Evolutionary conservation across 176 grass and related monocot species (phyloP), one percentile per base, ranked within the genome.

Genomic region (Juncus effusus): DNA sequence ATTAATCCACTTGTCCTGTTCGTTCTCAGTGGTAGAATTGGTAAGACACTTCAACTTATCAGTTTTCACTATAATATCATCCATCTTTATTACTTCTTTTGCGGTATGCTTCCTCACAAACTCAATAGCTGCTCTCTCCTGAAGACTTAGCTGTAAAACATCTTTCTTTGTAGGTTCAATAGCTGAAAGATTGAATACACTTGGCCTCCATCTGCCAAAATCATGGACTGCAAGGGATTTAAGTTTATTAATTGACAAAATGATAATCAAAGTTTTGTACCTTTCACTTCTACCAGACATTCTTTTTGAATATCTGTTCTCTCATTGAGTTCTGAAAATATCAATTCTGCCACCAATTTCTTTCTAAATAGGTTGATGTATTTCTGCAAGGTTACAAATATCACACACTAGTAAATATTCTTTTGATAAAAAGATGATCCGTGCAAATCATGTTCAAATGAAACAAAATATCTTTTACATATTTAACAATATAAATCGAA

Each of bases 311-410:
- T 51, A 42, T 66, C 7, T 19, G 42, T 51, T 11, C 42, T 66
- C 42, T 66, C n/a, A 10, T 66, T 66, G 14, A 66, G 64, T 6
- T 53, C 65, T 38, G 65, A 55, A 54, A 69, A 69, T 10, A 69
- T 69, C 0, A 55, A 38, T 37, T 55, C 65, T 8, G 28, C 65
- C 8, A 40, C 50, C 53, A 55, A 2, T 15, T 54, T 28, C 38
- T 69, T 69, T 7, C 49, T 69, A 54, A 69, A 69, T 35, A 69
- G 2, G 45, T 69, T 7, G 11, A 51, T 53, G 6, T 53, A 11
- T 53, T 14, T 28, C 50, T 69, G 50, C 11, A 47, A 38, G 53
- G 36, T 51, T 51, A 2, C 16, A 65, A 19, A 16, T 10, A 50
- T 35, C 39, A 60, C 12, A 7, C 12, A 60, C 37, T 4, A 37